phyloP scores from a whole-genome alignment of 2,329 filamentous ascomycete genomes.

The Coniochaeta sp. region DNA sequence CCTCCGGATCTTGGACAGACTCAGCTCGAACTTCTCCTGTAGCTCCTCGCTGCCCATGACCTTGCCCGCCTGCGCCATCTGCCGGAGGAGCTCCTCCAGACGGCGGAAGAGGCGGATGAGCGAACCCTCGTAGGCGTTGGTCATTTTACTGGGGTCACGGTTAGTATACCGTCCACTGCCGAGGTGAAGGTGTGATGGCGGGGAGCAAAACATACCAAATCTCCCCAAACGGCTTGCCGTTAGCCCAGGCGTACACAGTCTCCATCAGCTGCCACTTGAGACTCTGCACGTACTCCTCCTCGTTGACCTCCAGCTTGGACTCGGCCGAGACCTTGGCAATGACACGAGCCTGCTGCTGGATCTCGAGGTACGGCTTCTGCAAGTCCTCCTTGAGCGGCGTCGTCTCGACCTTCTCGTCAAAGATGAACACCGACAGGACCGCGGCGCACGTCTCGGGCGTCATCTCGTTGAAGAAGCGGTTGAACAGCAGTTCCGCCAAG shows the following conservation, averaged over 20 bases:
- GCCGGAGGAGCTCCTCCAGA: constrained; percentile 85
- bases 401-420: constrained; percentile 89
- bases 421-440: constrained; percentile 88
- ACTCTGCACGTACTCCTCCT: constrained; percentile 83
- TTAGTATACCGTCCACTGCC: neutral
- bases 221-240: constrained; percentile 81
- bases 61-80: constrained; percentile 92
- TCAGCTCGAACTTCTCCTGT: constrained; percentile 83
- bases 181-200: neutral
- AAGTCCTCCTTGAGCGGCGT: constrained; percentile 74
- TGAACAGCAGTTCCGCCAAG: constrained; percentile 87
- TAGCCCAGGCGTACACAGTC: constrained; percentile 86
- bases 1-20: constrained; percentile 76
- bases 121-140: constrained; percentile 93
- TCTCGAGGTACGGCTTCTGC: constrained; percentile 76
- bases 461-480: constrained; percentile 96
- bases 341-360: constrained; percentile 78
- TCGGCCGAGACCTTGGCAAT: constrained; percentile 93
- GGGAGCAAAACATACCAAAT: constrained; percentile 68
- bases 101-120: constrained; percentile 94
- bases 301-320: constrained; percentile 88
- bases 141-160: constrained; percentile 80
- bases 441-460: constrained; percentile 81
- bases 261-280: constrained; percentile 98
- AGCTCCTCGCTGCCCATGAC: constrained; percentile 98